A percentile compares a stretch with the other conserved stretches of the same genome.
phyloP scores from a whole-genome alignment of 2,329 filamentous ascomycete genomes.

The Ceratocystis destructans region DNA sequence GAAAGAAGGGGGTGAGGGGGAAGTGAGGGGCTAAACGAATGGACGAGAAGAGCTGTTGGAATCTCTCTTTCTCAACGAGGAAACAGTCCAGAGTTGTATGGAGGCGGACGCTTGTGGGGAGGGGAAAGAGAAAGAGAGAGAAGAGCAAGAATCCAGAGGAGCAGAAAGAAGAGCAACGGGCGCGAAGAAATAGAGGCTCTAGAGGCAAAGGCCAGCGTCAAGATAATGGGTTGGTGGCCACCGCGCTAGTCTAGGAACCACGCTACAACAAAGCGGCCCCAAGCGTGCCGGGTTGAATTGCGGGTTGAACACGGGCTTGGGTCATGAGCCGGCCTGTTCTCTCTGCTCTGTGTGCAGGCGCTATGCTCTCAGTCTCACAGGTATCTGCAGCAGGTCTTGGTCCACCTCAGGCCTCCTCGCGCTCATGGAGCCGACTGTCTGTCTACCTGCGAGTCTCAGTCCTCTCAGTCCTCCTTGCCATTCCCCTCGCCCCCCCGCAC shows the following conservation, averaged over 20 bases:
- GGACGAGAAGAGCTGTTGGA: slow-evolving; percentile 5
- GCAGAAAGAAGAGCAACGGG: neutral
- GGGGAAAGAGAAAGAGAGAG: neutral
- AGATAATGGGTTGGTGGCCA: neutral
- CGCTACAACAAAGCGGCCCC: neutral
- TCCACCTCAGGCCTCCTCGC: neutral
- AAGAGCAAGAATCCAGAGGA: neutral
- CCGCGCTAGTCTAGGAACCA: neutral
- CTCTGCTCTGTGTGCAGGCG: neutral
- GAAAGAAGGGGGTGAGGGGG: neutral
- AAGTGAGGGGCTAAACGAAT: slow-evolving; percentile 2
- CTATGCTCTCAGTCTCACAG: neutral
- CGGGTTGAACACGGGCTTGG: neutral
- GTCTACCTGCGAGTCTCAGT: neutral
- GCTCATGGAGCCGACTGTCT: neutral
- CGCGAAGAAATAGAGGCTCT: neutral
- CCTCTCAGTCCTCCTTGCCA: neutral
- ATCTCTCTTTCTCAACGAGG: slow-evolving; percentile 1
- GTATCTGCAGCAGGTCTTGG: neutral
- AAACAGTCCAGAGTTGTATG: neutral
- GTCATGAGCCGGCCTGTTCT: neutral
- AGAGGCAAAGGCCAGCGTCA: neutral
- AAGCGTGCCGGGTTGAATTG: neutral
- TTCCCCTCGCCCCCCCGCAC: neutral
- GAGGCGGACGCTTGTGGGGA: neutral